These are phyloP conservation scores for Ceratocystis papillata DNA, from an alignment of 2,329 filamentous ascomycete species.

Conservation along the genomic window DNA sequence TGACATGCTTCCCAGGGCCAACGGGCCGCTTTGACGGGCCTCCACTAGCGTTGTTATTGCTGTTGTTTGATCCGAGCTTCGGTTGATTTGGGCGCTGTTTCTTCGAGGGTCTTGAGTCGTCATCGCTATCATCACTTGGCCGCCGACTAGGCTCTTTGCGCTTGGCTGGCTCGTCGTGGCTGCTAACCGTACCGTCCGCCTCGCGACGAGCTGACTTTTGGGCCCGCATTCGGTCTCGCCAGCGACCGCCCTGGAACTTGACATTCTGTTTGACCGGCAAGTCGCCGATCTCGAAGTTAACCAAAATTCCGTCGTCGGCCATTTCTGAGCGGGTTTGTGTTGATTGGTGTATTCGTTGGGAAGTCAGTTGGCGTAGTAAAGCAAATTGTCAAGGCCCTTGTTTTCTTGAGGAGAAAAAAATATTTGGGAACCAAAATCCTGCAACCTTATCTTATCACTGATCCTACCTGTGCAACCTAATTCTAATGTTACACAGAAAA, in stretches of 20 bases:
- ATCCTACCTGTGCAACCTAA: background rate
- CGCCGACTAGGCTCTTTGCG: conserved; percentile 33
- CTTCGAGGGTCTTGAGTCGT: conserved; percentile 27
- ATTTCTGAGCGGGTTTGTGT: conserved; percentile 39
- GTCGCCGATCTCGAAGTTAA: conserved; percentile 78
- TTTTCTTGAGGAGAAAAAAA: background rate
- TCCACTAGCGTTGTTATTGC: background rate
- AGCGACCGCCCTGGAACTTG: conserved; percentile 78
- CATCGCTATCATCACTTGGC: conserved; percentile 24
- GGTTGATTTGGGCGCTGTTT: conserved; percentile 28
- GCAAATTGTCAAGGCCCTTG: background rate
- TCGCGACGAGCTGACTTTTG: conserved; percentile 16
- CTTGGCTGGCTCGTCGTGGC: conserved; percentile 28
- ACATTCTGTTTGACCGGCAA: conserved; percentile 50
- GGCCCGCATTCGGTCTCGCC: conserved; percentile 63
- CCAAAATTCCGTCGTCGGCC: conserved; percentile 88
- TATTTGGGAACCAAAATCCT: background rate
- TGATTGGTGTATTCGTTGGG: background rate
- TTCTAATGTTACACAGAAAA: background rate
- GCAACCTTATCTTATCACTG: conserved; percentile 4
- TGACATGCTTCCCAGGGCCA: conserved; percentile 45
- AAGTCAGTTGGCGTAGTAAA: no score
- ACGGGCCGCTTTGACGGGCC: conserved; percentile 13
- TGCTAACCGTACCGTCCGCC: conserved; percentile 24
- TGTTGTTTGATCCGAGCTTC: background rate